Conservation (phyloP, 2,329 filamentous ascomycete genomes). For the Ascochyta lentis region DNA sequence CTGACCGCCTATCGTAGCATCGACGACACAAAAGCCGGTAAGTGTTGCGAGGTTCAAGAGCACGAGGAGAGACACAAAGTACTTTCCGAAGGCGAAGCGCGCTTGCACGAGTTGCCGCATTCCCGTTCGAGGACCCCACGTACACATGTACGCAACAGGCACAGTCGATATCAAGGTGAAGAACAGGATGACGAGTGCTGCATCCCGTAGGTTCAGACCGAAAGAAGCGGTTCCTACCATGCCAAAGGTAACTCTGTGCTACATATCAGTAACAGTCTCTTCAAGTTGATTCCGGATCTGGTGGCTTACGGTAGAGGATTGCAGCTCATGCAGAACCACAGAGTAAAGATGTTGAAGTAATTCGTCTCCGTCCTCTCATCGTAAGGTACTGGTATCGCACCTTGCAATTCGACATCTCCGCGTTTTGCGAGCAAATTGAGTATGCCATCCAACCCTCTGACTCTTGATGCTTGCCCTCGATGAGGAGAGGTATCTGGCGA, state of each 20-base stretch:
- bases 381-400: slow-evolving; percentile 63
- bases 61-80: slow-evolving; percentile 65
- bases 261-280: not conserved
- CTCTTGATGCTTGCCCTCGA: slow-evolving; percentile 12
- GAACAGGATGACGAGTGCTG: slow-evolving; percentile 67
- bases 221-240: slow-evolving; percentile 66
- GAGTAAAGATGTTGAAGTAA: slow-evolving; percentile 64
- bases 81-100: slow-evolving; percentile 64
- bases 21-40: slow-evolving; percentile 68
- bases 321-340: slow-evolving; percentile 66
- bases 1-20: slow-evolving; percentile 66
- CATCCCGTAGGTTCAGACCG: slow-evolving; percentile 63
- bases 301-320: slow-evolving; percentile 63
- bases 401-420: slow-evolving; percentile 48
- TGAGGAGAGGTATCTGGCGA: slow-evolving; percentile 1
- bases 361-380: slow-evolving; percentile 61
- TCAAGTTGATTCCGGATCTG: not conserved
- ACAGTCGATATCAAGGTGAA: slow-evolving; percentile 64
- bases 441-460: slow-evolving; percentile 22
- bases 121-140: slow-evolving; percentile 66
- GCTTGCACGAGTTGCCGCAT: slow-evolving; percentile 72
- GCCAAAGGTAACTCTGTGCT: slow-evolving; percentile 63
- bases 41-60: slow-evolving; percentile 69
- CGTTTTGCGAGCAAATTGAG: slow-evolving; percentile 29
- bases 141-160: slow-evolving; percentile 64